Base-by-base conservation (phyloP, 1,284 basidiomycete species). In the Meira nashicola region DNA sequence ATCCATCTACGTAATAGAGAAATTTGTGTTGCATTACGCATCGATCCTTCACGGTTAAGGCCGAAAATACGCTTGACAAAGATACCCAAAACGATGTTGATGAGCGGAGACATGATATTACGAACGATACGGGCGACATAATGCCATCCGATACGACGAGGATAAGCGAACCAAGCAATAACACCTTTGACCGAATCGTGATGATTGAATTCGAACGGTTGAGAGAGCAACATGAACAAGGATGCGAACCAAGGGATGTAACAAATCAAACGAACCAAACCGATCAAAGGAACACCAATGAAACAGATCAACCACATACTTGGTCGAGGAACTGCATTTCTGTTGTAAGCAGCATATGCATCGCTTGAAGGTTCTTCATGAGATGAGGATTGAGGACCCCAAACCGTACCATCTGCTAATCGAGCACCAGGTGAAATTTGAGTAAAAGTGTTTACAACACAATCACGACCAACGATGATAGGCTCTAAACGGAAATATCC, bases 401-500 rank as follows among this genome's bases (percentile, higher is more conserved):
- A 78, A 1, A 78, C 76, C 2, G 76, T 77, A 25, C 76, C 76
- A 51, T 78, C 74, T 17, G 73, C 76, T 9, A 78, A 57, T 14
- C 74, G 67, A 33, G 76, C 76, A 58, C 76, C 76, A 14, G 76
- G 76, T 43, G 76, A 76, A 58, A 78, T 77, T 55, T 77, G 71
- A 8, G 76, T 78, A 52, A 74, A 78, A 2, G 76, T 77, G 64
- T 78, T 78, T 60, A 78, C 65, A 40, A 78, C 74, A 58, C 76
- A 78, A 63, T 78, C 76, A 41, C 76, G 73, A 17, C 76, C 76
- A 55, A 78, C 68, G 44, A 78, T 71, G 64, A 77, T 71, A 37
- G 76, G 76, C 55, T 78, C 76, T 21, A 78, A 63, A 17, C 76
- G 60, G 68, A 78, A 78, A 67, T 74, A 78, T 40, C 76, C 76